Evolutionary conservation across 768 basidiomycete species (phyloP), one percentile per base, ranked within the genome.

Genomic region (Lactifluus echinatus): DNA sequence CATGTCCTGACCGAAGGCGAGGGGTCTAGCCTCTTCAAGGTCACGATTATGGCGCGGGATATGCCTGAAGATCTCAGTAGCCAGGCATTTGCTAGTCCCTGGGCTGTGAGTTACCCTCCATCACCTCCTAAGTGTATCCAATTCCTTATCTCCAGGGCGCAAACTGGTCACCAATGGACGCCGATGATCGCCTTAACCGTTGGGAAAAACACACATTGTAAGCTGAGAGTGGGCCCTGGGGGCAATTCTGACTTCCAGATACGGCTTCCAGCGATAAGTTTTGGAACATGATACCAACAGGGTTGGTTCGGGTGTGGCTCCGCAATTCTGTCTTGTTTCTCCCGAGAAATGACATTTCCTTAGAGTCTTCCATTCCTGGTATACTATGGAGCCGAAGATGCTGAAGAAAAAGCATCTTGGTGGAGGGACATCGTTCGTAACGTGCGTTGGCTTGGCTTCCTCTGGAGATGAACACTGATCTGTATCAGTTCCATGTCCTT

Each of bases 61-160:
- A 64, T 73, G 65, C 74, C 74, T 0, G 69, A 71, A 15, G 72
- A 73, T 57, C 55, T 70, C 21, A 68, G 69, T 44, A 78, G 76
- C 3, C 75, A 76, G 50, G 74, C 70, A 4, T 79, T 75, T 68
- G 70, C 77, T 8, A 78, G 75, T 53, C 79, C 79, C n/a, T 79
- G 78, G 67, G 77, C 79, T 56, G 76, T 77, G 55, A 51, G 73
- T 66, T 23, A 23, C 45, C 19, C 15, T 28, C 39, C 24, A 1
- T 40, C 15, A n/a, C 39, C 24, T 26, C 40, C 43, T 23, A 19
- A 15, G 17, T 11, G 24, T 21, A 29, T 45, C 34, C 26, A 42
- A 24, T 28, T 19, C 17, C 21, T 26, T 23, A 19, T 39, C 7
- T 29, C 4, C 54, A 78, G 77, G 77, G 76, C 24, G 78, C 76